Conservation (phyloP, 257 asterid genomes). For the Haberlea rhodopensis region DNA sequence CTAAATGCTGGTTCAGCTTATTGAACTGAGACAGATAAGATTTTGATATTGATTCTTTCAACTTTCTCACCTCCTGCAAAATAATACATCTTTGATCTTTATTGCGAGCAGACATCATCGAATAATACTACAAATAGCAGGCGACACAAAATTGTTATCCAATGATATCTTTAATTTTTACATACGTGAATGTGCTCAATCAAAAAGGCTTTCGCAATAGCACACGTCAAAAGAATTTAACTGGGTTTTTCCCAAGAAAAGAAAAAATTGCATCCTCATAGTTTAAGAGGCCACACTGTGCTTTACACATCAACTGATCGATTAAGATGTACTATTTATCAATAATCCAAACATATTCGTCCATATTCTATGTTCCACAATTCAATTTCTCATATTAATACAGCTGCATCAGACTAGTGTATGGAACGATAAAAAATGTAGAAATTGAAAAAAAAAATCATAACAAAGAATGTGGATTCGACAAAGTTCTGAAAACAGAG, state of each 20-base stretch:
- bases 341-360: neutral
- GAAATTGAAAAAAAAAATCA: neutral
- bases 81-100: conserved; percentile 9
- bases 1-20: conserved; percentile 58
- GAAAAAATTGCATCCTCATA: too few species aligned
- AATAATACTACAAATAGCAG: conserved; percentile 10
- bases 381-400: neutral
- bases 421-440: neutral
- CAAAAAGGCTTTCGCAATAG: neutral
- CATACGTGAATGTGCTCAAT: neutral
- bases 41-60: conserved; percentile 72
- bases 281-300: too few species aligned
- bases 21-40: conserved; percentile 57
- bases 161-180: conserved; percentile 17
- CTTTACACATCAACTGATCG: conserved; percentile 11
- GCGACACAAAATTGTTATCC: neutral
- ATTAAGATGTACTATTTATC: neutral
- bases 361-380: neutral
- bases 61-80: conserved; percentile 67
- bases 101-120: conserved; percentile 14
- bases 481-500: neutral
- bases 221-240: too few species aligned
- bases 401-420: neutral
- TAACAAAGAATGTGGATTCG: neutral
- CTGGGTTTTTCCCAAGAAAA: too few species aligned